Conservation (phyloP, 345 rosid genomes). For the Iberis pinnata region DNA sequence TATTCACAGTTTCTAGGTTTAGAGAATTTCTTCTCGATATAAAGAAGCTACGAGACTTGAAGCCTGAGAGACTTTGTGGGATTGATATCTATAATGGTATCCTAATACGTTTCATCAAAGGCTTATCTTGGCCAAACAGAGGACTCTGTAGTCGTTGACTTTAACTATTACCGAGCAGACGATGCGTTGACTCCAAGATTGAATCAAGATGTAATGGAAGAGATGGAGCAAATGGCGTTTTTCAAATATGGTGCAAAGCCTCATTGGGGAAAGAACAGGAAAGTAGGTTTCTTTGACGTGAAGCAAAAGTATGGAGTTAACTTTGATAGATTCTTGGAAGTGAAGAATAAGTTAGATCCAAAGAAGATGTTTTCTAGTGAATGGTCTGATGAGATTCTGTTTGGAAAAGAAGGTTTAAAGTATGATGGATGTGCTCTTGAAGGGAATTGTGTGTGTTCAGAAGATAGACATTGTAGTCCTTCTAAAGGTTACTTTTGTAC, state of each 20-base stretch:
- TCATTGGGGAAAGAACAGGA: slow-evolving; percentile 86
- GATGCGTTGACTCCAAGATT: slow-evolving; percentile 57
- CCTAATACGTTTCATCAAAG: slow-evolving; percentile 60
- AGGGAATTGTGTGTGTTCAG: slow-evolving; percentile 76
- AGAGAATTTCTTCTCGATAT: slow-evolving; percentile 51
- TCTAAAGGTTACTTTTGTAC: slow-evolving; percentile 56
- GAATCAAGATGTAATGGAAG: slow-evolving; percentile 73
- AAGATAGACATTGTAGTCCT: slow-evolving; percentile 69
- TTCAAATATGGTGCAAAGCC: slow-evolving; percentile 69
- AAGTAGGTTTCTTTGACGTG: slow-evolving; percentile 53
- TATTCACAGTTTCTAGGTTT: slow-evolving; percentile 44
- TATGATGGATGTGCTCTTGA: slow-evolving; percentile 77
- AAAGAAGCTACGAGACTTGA: slow-evolving; percentile 53
- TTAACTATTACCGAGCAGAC: slow-evolving; percentile 62
- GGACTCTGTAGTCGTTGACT: slow-evolving; percentile 75
- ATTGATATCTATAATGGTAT: slow-evolving; percentile 64
- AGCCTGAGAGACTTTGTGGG: slow-evolving; percentile 57
- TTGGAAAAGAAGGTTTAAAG: slow-evolving; percentile 37
- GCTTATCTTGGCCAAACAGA: slow-evolving; percentile 74
- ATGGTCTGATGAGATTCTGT: slow-evolving; percentile 66
- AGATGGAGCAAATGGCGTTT: slow-evolving; percentile 87
- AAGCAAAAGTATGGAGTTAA: slow-evolving; percentile 43
- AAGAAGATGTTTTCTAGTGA: slow-evolving; percentile 56
- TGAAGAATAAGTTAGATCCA: slow-evolving; percentile 66
- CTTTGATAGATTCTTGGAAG: slow-evolving; percentile 41